Evolutionary conservation across 441 rosid species (phyloP), one percentile per base, ranked within the genome.

Genomic region (Populus tomentosa): DNA sequence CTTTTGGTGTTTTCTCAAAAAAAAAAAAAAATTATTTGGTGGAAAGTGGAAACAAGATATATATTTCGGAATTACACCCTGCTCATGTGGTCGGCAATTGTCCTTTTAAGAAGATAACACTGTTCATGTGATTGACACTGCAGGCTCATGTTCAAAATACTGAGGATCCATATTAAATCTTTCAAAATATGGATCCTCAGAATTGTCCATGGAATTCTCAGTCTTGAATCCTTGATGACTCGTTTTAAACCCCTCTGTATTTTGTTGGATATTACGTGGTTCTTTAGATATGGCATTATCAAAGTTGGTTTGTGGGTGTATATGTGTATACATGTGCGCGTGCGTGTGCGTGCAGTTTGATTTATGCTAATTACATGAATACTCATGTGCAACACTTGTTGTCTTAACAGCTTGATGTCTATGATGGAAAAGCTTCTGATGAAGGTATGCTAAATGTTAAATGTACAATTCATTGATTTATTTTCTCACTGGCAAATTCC

Each of bases 351-450:
- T 21, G 76, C 78, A 50, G 74, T 53, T 65, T 62, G 62, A 66
- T 56, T 70, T 23, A 9, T 59, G 69, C n/a, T 76, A 13, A 33
- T 69, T 42, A 69, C 59, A 18, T 28, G 63, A 56, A 62, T 59
- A 7, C 61, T 7, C 68, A 33, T 72, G 20, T 23, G 75, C 73
- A 64, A 76, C 35, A 18, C 78, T 76, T 75, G 63, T 77, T 74
- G 40, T 81, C 36, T 79, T 66, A 46, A 78, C 96, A 95, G 99
- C 90, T 95, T 66, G 98, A 95, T 78, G 50, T 89, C 40, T 84
- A 92, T 40, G 98, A 95, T 50, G 99, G 98, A 35, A 90, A 93
- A 84, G 94, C 89, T 70, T 77, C 89, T 70, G 85, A 84, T 73
- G 98, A 89, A 94, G 98, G 94, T 92, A 80, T 42, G 83, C 32